A percentile compares a stretch with the other conserved stretches of the same genome.
phyloP scores from a whole-genome alignment of 495 filamentous ascomycete genomes.

The Penicillium herquei region DNA sequence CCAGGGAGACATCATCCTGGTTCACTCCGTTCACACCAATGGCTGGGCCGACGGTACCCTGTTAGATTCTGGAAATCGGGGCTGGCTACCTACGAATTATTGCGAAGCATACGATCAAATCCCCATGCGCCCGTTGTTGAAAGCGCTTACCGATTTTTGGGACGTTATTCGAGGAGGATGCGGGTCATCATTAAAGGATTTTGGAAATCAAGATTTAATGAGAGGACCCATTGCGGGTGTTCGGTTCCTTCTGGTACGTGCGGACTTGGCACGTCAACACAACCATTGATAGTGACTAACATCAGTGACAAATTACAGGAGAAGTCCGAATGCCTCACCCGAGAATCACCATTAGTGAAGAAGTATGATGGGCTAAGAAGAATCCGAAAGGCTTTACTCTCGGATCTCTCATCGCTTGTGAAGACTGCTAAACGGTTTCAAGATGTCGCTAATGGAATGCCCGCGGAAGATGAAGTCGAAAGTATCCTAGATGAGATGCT shows the following conservation, averaged over 20 bases:
- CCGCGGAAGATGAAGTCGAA: slow-evolving; percentile 62
- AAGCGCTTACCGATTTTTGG: slow-evolving; percentile 88
- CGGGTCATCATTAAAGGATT: slow-evolving; percentile 64
- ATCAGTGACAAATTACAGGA: slow-evolving; percentile 54
- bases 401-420: slow-evolving; percentile 85
- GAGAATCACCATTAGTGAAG: slow-evolving; percentile 72
- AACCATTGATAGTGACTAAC: not conserved
- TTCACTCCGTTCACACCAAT: slow-evolving; percentile 97
- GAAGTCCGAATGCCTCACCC: slow-evolving; percentile 79
- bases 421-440: slow-evolving; percentile 82
- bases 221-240: slow-evolving; percentile 92
- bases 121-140: slow-evolving; percentile 79
- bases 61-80: slow-evolving; percentile 79
- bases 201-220: slow-evolving; percentile 86
- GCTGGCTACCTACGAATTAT: slow-evolving; percentile 98
- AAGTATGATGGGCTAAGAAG: slow-evolving; percentile 73
- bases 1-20: slow-evolving; percentile 85
- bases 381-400: slow-evolving; percentile 80
- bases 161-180: slow-evolving; percentile 76
- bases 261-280: not conserved
- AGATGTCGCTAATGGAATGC: slow-evolving; percentile 52
- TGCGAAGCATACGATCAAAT: slow-evolving; percentile 91
- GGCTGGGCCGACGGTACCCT: slow-evolving; percentile 99
- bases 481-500: slow-evolving; percentile 88
- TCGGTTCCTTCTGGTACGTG: slow-evolving; percentile 78